Percentiles rank a stretch among this genome's conserved stretches.
Evolutionary conservation across 495 filamentous ascomycete genomes (phyloP).

Genomic region (Emericellopsis terricola): DNA sequence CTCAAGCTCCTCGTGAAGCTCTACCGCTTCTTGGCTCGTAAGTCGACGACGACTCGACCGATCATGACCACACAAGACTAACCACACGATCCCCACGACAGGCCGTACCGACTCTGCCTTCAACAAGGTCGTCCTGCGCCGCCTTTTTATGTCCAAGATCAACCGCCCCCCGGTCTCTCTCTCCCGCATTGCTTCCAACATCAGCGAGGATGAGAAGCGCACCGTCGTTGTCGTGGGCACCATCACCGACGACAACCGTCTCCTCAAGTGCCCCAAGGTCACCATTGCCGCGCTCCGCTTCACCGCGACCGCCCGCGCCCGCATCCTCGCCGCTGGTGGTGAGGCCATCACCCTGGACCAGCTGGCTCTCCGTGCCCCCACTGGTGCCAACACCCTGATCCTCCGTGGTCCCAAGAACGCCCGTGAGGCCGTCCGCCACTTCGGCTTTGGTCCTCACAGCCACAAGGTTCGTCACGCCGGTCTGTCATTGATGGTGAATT

Average conservation of each 20-base stretch:
- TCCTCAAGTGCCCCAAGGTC: slow-evolving; percentile 75
- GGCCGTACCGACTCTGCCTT: slow-evolving; percentile 91
- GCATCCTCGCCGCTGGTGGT: slow-evolving; percentile 83
- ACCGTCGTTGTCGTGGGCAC: slow-evolving; percentile 85
- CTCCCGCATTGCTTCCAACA: slow-evolving; percentile 64
- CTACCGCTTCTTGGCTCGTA: slow-evolving; percentile 96
- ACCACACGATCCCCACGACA: too few relatives aligned
- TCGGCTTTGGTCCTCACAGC: slow-evolving; percentile 91
- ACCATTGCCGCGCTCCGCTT: slow-evolving; percentile 84
- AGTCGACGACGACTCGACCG: slow-evolving; percentile 28
- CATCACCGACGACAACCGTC: slow-evolving; percentile 91
- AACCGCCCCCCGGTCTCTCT: slow-evolving; percentile 92
- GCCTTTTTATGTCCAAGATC: slow-evolving; percentile 92
- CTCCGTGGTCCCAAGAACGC: slow-evolving; percentile 94
- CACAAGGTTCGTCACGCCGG: slow-evolving; percentile 49
- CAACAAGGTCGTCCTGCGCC: slow-evolving; percentile 92
- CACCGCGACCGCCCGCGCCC: slow-evolving; percentile 84
- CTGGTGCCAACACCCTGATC: slow-evolving; percentile 83
- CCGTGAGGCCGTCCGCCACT: slow-evolving; percentile 95
- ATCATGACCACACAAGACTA: too few relatives aligned
- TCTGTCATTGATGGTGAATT: not conserved
- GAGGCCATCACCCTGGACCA: slow-evolving; percentile 91
- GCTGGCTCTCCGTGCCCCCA: slow-evolving; percentile 81
- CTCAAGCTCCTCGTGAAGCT: slow-evolving; percentile 96
- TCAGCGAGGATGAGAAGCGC: slow-evolving; percentile 54